Evolutionary conservation across 2,329 filamentous ascomycete genomes (phyloP), one percentile per base, ranked within the genome.

Genomic region (Talaromyces sp.): DNA sequence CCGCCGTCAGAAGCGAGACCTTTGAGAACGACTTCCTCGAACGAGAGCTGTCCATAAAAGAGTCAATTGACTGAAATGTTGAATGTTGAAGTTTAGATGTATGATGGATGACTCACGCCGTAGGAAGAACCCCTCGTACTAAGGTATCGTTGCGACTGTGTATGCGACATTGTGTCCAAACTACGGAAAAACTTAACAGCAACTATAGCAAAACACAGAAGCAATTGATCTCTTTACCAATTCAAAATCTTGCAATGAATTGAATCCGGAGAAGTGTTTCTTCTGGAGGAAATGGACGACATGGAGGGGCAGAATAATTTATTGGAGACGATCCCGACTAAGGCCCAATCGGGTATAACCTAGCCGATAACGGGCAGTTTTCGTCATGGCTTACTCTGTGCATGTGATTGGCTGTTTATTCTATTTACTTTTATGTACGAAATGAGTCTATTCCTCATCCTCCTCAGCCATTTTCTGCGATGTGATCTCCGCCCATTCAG

Each of bases 11-110:
- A 84, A 66, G 92, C 93, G 65, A 97, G 88, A 53, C 93, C 93
- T 79, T 96, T 96, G 69, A 97, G 84, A 47, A 97, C 92, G 56
- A 93, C 93, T 63, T 93, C 89, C 79, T 97, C 93, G 77, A 97
- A 97, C 61, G 92, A 93, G 71, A 96, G 72, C 76, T 78, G 29
- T 59, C 17, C 36, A 59, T 11, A 11, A 45, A 31, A 2, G 15
- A 40, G 10, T 56, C 53, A 56, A 38, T 56, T 36, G n/a, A 31
- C 8, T 36, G n/a, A 15, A 2, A 6, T 36, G 29, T 19, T 7
- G n/a, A 19, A 19, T 36, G 29, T 22, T 54, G 15, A 25, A 43
- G 40, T 1, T 3, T 8, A n/a, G 25, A 31, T 29, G 45, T 53
- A 53, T 29, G n/a, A 22, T 34, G 17, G 31, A 59, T 59, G 56